A percentile compares a stretch with the other conserved stretches of the same genome.
Conservation (phyloP, 495 filamentous ascomycete genomes). For the Lepraria neglecta region DNA sequence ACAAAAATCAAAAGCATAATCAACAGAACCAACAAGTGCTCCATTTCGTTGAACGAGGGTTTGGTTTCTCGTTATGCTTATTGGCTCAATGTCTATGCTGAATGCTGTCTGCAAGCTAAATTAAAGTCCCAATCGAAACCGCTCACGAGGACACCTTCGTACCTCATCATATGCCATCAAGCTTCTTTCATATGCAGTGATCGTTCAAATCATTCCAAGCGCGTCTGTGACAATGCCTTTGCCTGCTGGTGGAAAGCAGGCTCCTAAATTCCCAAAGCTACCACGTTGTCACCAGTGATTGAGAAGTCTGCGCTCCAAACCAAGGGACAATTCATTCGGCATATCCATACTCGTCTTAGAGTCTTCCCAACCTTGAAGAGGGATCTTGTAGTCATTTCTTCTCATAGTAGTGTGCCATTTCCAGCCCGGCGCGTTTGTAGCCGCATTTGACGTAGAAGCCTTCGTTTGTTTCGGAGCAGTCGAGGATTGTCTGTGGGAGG, state of each 20-base stretch:
- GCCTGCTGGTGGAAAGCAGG: neutral
- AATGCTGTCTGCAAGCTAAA: neutral
- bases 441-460: slow-evolving; percentile 99
- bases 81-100: neutral
- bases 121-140: neutral
- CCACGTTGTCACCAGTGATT: neutral
- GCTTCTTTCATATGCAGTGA: neutral
- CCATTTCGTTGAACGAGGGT: neutral
- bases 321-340: too few species aligned
- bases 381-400: slow-evolving; percentile 21
- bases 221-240: neutral
- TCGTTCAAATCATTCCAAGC: neutral
- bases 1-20: neutral
- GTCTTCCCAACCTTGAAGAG: slow-evolving; percentile 1
- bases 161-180: neutral
- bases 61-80: too few species aligned
- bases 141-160: neutral
- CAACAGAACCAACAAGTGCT: neutral
- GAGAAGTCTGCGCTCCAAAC: too few species aligned
- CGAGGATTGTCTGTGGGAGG: slow-evolving; percentile 55
- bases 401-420: slow-evolving; percentile 96
- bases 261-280: neutral
- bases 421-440: slow-evolving; percentile 83
- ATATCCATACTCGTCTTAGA: neutral
- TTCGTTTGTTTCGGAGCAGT: slow-evolving; percentile 80